Percentiles rank a stretch among this genome's conserved stretches.
Conservation (phyloP, 2,329 filamentous ascomycete genomes). For the Penicillium rolfsii region DNA sequence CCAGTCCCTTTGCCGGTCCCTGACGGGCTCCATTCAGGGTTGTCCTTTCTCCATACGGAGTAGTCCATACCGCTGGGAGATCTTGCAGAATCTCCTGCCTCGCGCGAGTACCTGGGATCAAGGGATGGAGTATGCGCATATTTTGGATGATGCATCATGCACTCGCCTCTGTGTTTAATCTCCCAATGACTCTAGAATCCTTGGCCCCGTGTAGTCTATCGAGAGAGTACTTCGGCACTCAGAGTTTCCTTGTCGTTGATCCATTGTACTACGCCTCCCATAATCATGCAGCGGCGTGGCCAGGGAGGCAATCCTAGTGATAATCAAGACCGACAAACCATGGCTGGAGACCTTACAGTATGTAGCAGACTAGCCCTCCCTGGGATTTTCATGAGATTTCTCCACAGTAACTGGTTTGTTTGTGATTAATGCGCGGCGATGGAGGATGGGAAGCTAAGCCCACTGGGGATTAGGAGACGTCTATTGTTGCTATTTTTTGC, state of each 20-base stretch:
- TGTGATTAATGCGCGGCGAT: background rate
- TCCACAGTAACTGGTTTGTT: background rate
- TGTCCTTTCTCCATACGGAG: background rate
- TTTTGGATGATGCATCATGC: constrained; percentile 7
- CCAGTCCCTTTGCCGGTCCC: background rate
- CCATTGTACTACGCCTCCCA: background rate
- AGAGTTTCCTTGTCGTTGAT: background rate
- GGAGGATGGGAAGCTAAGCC: constrained; percentile 7
- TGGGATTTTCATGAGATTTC: background rate
- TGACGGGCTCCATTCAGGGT: constrained; percentile 5
- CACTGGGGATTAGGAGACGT: constrained; percentile 22
- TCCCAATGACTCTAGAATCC: background rate
- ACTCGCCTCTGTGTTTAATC: background rate
- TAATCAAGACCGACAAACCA: background rate
- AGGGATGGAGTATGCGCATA: constrained; percentile 24
- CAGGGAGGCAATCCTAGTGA: background rate
- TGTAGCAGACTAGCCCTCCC: background rate
- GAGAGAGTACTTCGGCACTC: background rate
- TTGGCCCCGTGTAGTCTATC: background rate
- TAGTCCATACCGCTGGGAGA: constrained; percentile 10
- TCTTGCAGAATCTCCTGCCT: constrained; percentile 3
- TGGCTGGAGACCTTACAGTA: too few species aligned
- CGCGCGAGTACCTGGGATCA: constrained; percentile 6
- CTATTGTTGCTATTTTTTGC: constrained; percentile 23
- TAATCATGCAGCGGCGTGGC: background rate